These are phyloP conservation scores for Boletus eberwhitei DNA, from an alignment of 768 basidiomycete species.

Conservation along the genomic window DNA sequence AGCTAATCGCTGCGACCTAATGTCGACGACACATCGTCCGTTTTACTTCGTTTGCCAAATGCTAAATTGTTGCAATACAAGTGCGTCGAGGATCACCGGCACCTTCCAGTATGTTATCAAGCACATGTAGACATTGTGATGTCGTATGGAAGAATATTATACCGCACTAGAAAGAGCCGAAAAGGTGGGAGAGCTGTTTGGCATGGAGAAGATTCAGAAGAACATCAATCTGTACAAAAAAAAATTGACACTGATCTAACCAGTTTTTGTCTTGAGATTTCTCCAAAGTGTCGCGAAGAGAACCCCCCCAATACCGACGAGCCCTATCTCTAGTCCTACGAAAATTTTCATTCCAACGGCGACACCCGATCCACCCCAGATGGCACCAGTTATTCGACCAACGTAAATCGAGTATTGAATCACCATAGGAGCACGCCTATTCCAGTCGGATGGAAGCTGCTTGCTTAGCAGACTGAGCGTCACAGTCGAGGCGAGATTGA, in stretches of 20 bases:
- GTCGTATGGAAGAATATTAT: too few relatives aligned
- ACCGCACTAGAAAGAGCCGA: neutral
- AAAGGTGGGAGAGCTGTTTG: neutral
- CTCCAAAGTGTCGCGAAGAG: slow-evolving; percentile 58
- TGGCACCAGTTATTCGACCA: slow-evolving; percentile 60
- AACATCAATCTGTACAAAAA: neutral
- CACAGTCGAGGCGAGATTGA: slow-evolving; percentile 66
- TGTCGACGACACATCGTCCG: too few relatives aligned
- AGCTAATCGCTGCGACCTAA: too few relatives aligned
- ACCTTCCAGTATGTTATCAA: too few relatives aligned
- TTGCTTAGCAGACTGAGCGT: slow-evolving; percentile 66
- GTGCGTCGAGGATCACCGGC: too few relatives aligned
- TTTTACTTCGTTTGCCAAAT: too few relatives aligned
- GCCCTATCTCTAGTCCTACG: slow-evolving; percentile 54
- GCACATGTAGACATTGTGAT: too few relatives aligned
- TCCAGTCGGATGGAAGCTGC: slow-evolving; percentile 59
- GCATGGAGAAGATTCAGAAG: neutral
- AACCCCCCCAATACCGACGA: slow-evolving; percentile 55
- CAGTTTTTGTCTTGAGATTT: neutral
- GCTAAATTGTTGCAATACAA: too few relatives aligned
- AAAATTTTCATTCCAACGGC: slow-evolving; percentile 54
- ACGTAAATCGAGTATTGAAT: slow-evolving; percentile 69
- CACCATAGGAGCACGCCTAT: slow-evolving; percentile 37
- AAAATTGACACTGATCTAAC: neutral
- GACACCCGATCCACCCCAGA: slow-evolving; percentile 65